phyloP scores from a whole-genome alignment of 1,284 basidiomycete species.

The Leccinum olivaceoglutinosum region DNA sequence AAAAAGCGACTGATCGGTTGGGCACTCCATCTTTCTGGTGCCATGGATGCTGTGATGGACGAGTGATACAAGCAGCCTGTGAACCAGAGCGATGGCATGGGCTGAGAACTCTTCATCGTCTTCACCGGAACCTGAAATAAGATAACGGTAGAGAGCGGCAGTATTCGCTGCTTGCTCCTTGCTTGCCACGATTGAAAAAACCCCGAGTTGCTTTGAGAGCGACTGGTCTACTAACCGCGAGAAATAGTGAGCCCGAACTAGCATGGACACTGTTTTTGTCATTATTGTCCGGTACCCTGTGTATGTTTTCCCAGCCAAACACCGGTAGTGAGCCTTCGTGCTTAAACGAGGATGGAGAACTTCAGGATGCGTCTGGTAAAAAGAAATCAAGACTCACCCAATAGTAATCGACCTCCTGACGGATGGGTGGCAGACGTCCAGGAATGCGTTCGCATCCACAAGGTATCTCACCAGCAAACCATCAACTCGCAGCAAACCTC shows the following conservation, averaged over 20 bases:
- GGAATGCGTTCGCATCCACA: constrained; percentile 3
- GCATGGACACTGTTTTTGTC: constrained; percentile 1
- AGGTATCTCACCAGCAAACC: neutral
- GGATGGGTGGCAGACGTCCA: constrained; percentile 6
- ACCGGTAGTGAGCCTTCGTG: constrained; percentile 4
- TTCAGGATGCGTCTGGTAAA: neutral
- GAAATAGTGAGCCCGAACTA: constrained; percentile 1
- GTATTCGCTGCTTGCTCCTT: too few relatives aligned
- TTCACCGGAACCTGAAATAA: neutral
- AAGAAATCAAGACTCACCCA: neutral
- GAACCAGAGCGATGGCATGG: neutral
- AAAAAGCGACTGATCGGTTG: neutral
- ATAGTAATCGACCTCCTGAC: constrained; percentile 1
- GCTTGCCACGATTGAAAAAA: neutral
- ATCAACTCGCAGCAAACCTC: constrained; percentile 1
- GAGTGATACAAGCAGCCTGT: neutral
- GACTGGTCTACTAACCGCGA: neutral
- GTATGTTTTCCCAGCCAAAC: neutral
- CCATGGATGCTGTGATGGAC: constrained; percentile 4
- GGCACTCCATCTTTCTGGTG: constrained; percentile 6
- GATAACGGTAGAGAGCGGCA: neutral
- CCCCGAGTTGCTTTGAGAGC: too few relatives aligned
- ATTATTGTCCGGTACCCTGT: neutral
- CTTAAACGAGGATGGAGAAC: neutral
- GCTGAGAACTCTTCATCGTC: neutral